phyloP scores from a whole-genome alignment of 1,284 basidiomycete species.

The Pseudozyma sp. region DNA sequence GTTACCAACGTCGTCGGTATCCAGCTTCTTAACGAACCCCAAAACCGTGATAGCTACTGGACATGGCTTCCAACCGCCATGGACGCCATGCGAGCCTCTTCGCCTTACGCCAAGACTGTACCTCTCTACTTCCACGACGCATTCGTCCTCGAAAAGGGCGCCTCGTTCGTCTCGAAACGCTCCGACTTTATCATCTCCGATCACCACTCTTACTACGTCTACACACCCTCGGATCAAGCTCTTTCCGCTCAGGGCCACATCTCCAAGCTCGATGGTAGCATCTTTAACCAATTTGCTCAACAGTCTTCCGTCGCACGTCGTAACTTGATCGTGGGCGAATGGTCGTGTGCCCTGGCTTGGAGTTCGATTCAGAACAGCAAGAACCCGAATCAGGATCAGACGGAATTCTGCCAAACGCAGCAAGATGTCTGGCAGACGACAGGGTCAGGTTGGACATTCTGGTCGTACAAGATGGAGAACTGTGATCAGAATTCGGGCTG shows the following conservation, averaged over 20 bases:
- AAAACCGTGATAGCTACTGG: conserved; percentile 61
- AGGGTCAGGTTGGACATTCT: conserved; percentile 79
- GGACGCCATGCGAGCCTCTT: conserved; percentile 73
- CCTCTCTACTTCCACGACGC: conserved; percentile 82
- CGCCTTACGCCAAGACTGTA: conserved; percentile 72
- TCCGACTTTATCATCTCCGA: conserved; percentile 81
- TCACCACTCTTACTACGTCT: conserved; percentile 78
- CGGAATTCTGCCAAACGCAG: conserved; percentile 76
- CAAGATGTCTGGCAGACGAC: conserved; percentile 75
- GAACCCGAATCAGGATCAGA: conserved; percentile 72
- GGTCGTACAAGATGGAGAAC: conserved; percentile 74
- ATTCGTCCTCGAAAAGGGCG: conserved; percentile 76
- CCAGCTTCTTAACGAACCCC: conserved; percentile 81
- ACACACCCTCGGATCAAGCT: conserved; percentile 65
- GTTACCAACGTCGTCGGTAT: conserved; percentile 81
- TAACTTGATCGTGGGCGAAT: conserved; percentile 76
- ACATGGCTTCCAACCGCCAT: conserved; percentile 71
- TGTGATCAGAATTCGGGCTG: conserved; percentile 66
- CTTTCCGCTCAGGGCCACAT: conserved; percentile 61
- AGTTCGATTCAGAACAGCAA: conserved; percentile 73
- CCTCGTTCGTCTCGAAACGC: conserved; percentile 73
- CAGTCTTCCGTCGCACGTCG: conserved; percentile 66
- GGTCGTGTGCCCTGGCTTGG: conserved; percentile 73
- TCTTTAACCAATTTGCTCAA: conserved; percentile 38
- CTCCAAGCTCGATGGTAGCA: conserved; percentile 54